phyloP scores from a whole-genome alignment of 305 asterid genomes.

The Ajuga reptans region DNA sequence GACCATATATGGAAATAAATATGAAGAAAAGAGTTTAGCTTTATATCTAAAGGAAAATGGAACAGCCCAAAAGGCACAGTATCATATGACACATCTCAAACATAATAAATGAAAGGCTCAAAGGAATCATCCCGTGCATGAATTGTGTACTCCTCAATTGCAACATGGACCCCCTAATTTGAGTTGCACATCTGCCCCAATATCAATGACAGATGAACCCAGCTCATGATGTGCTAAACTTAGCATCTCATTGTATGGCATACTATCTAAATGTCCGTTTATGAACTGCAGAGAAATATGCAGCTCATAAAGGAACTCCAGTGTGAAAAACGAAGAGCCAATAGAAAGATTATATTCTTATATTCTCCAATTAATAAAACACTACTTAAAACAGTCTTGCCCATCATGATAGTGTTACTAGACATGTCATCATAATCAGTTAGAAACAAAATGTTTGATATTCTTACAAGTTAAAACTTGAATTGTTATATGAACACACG shows the following conservation, averaged over 20 bases:
- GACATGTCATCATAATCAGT: background rate
- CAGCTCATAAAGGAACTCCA: background rate
- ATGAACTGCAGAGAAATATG: background rate
- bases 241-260: background rate
- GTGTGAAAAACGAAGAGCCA: background rate
- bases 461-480: background rate
- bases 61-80: background rate
- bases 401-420: background rate
- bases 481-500: background rate
- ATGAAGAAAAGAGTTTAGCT: background rate
- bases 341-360: background rate
- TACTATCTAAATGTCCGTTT: background rate
- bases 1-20: background rate
- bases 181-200: background rate
- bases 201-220: background rate
- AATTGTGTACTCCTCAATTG: background rate
- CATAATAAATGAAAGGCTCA: background rate
- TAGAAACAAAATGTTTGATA: background rate
- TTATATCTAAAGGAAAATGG: background rate
- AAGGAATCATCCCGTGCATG: background rate
- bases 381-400: background rate
- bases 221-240: background rate
- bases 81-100: slow-evolving; percentile 1
- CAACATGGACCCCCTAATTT: background rate
- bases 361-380: slow-evolving; percentile 1